Evolutionary conservation across 129 eudicot genomes (phyloP).

Genomic region (Flaveria robusta): DNA sequence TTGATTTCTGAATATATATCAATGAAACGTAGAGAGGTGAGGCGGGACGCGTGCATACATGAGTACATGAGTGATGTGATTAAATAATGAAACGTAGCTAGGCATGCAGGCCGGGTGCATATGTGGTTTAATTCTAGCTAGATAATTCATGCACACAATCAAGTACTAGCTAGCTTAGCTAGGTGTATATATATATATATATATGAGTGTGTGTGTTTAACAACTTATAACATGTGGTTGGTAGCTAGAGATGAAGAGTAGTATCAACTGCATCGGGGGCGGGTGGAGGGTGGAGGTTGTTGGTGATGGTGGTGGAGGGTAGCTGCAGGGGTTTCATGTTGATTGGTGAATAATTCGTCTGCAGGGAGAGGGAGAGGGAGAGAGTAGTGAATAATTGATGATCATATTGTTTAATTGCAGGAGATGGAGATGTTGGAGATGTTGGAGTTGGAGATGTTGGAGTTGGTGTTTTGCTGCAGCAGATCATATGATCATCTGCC

Average conservation of each 20-base stretch:
- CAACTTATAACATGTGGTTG: not conserved
- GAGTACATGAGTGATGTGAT: too few species aligned
- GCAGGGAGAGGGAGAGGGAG: constrained; percentile 48
- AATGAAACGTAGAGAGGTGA: too few species aligned
- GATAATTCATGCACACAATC: too few species aligned
- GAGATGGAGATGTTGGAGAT: not conserved
- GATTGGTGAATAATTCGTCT: not conserved
- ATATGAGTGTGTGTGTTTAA: not conserved
- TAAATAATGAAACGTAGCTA: too few species aligned
- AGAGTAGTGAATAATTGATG: not conserved
- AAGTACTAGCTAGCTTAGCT: too few species aligned
- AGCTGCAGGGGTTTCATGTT: constrained; percentile 20
- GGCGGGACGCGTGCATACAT: too few species aligned
- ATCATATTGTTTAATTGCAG: not conserved
- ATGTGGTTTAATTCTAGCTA: too few species aligned
- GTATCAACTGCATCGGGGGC: constrained; percentile 59
- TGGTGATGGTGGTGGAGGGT: not conserved
- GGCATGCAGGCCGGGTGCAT: too few species aligned
- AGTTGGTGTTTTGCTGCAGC: constrained; percentile 4
- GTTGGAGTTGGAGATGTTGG: not conserved
- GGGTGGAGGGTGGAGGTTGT: constrained; percentile 3
- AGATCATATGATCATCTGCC: constrained; percentile 23
- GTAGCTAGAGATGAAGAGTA: constrained; percentile 69
- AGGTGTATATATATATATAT: not conserved
- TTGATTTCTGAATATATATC: too few species aligned